These are phyloP conservation scores for Sporisorium scitamineum DNA, from an alignment of 1,284 basidiomycete species.

Conservation along the genomic window DNA sequence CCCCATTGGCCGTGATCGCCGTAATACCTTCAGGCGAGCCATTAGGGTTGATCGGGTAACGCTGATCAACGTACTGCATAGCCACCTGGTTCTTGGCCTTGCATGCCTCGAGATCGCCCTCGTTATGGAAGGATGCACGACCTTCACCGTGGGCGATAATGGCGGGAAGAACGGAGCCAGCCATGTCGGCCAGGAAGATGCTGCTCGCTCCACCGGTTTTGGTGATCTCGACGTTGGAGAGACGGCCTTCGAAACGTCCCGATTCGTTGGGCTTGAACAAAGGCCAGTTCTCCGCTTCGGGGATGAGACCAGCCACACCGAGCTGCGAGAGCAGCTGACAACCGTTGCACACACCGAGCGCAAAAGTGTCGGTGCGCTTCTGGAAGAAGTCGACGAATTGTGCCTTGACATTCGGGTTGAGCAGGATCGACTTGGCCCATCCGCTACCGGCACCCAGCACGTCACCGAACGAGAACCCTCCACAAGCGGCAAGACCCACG, in stretches of 20 bases:
- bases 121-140: slow-evolving; percentile 77
- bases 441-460: slow-evolving; percentile 97
- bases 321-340: slow-evolving; percentile 96
- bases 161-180: slow-evolving; percentile 85
- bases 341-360: slow-evolving; percentile 96
- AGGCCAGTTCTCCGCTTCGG: slow-evolving; percentile 88
- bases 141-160: slow-evolving; percentile 98
- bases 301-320: slow-evolving; percentile 77
- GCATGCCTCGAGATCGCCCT: slow-evolving; percentile 32
- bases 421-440: slow-evolving; percentile 93
- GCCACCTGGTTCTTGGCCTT: slow-evolving; percentile 48
- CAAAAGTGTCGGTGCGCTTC: slow-evolving; percentile 80
- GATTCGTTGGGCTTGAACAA: slow-evolving; percentile 88
- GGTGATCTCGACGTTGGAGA: slow-evolving; percentile 83
- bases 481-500: slow-evolving; percentile 91
- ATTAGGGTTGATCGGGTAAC: slow-evolving; percentile 81
- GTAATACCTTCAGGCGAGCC: slow-evolving; percentile 88
- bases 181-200: slow-evolving; percentile 90
- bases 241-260: slow-evolving; percentile 90
- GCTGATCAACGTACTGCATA: slow-evolving; percentile 61
- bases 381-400: slow-evolving; percentile 87
- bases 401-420: slow-evolving; percentile 79
- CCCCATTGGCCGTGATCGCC: slow-evolving; percentile 85
- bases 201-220: slow-evolving; percentile 71
- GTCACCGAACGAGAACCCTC: slow-evolving; percentile 98